Conservation (phyloP, 2,329 filamentous ascomycete species). For the Epichloe gansuensis region DNA sequence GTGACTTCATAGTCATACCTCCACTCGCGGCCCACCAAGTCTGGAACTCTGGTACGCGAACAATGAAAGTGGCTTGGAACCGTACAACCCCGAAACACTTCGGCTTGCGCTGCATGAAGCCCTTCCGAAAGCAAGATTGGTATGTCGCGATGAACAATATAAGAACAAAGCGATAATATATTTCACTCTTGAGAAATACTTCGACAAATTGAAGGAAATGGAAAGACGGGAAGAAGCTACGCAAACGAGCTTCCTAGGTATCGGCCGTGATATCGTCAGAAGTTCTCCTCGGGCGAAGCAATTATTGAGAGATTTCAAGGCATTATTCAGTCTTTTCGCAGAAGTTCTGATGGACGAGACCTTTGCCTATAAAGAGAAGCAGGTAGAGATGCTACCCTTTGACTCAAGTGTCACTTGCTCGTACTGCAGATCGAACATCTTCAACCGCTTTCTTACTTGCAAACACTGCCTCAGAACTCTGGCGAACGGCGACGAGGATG, state of each 20-base stretch:
- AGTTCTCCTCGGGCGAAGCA: conserved; percentile 44
- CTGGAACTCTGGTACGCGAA: conserved; percentile 92
- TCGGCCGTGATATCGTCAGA: conserved; percentile 33
- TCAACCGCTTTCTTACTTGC: conserved; percentile 93
- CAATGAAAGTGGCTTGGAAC: conserved; percentile 98
- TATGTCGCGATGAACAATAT: conserved; percentile 96
- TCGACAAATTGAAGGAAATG: conserved; percentile 42
- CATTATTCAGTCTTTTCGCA: conserved; percentile 66
- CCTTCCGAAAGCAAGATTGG: conserved; percentile 74
- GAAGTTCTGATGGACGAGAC: conserved; percentile 75
- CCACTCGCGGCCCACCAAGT: conserved; percentile 93
- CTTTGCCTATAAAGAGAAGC: conserved; percentile 60
- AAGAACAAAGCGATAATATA: conserved; percentile 96
- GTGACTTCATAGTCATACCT: conserved; percentile 88
- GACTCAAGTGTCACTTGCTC: conserved; percentile 91
- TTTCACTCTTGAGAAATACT: conserved; percentile 74
- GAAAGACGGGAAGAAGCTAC: conserved; percentile 36
- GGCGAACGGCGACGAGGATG: conserved; percentile 59
- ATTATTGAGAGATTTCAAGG: conserved; percentile 71
- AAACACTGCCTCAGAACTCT: conserved; percentile 64
- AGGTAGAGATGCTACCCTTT: conserved; percentile 65
- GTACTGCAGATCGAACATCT: conserved; percentile 92
- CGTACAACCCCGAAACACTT: conserved; percentile 86
- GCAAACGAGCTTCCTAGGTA: conserved; percentile 33
- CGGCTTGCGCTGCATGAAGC: conserved; percentile 79